Base-by-base conservation (phyloP, 148 eudicot genomes). In the Nepenthes mirabilis region DNA sequence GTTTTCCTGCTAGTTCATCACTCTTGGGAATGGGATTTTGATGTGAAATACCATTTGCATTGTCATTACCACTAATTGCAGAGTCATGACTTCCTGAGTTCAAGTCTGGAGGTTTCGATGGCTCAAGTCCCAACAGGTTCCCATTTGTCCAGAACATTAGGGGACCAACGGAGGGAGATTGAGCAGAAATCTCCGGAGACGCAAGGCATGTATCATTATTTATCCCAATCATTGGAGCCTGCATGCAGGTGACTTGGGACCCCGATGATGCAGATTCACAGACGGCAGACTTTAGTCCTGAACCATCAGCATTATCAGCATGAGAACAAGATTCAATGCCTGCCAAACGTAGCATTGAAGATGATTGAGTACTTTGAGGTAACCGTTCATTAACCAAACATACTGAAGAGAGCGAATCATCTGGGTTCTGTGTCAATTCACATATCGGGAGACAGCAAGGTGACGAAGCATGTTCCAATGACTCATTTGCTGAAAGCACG, bases 91-190 rank as follows among this genome's bases (percentile, higher is more conserved):
- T 65, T 33, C 34, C 72, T 56, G 55, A 48, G 67, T 71, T 74
- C 34, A 59, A 40, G 77, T 80, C 99, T 14, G 84, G 82, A 68
- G 99, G 99, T 68, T 94, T 94, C 59, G 97, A 89, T 47, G 99
- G 99, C 62, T 76, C 79, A 63, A 94, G 85, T 68, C 99, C 95
- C 4, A 94, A 73, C 45, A 89, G 77, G 57, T 79, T 74, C 58
- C 95, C 97, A 62, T 94, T 94, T 58, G 95, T 89, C 99, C 99
- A 94, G 59, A 86, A 53, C 14, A 80, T 74, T 58, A 71, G 62
- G 54, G 87, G 66, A 60, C 62, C 52, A 69, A 60, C 65, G 62
- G 58, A 61, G 65, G 83, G 66, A 73, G 74, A 68, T 68, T 73
- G 70, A 35, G 58, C 36, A 6, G 67, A 61, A 59, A 68, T 57